These are phyloP conservation scores for Penicillium herquei DNA, from an alignment of 495 filamentous ascomycete species.

Conservation along the genomic window DNA sequence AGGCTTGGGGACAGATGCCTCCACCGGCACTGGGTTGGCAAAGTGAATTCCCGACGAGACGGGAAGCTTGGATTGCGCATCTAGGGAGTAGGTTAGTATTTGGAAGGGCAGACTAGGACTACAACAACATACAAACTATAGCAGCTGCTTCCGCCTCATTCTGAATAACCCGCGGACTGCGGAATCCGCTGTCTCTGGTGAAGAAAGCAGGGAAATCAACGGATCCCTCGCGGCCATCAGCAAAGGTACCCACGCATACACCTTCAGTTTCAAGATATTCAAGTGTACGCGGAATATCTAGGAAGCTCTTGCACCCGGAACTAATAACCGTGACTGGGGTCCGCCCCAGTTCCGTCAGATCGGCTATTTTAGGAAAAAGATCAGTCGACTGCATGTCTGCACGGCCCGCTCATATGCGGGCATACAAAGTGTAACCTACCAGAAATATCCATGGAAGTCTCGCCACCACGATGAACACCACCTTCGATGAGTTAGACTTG, in stretches of 20 bases:
- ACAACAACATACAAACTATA: conserved; percentile 64
- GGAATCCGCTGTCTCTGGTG: conserved; percentile 76
- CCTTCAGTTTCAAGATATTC: conserved; percentile 96
- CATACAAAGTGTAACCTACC: conserved; percentile 23
- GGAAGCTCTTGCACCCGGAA: conserved; percentile 91
- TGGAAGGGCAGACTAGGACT: background rate
- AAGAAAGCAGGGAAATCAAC: conserved; percentile 91
- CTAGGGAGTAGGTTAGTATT: conserved; percentile 29
- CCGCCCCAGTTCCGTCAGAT: conserved; percentile 90
- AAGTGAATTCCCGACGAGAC: conserved; percentile 76
- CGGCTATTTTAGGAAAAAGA: conserved; percentile 48
- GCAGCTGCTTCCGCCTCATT: conserved; percentile 80
- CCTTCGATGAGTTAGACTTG: conserved; percentile 45
- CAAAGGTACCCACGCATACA: conserved; percentile 82
- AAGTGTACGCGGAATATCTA: conserved; percentile 86
- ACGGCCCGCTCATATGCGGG: background rate
- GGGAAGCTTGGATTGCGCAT: conserved; percentile 61
- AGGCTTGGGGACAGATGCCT: conserved; percentile 63
- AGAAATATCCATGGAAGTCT: conserved; percentile 86
- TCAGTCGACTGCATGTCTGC: background rate
- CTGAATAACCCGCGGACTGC: conserved; percentile 70
- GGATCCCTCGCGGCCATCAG: conserved; percentile 64
- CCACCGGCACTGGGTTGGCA: conserved; percentile 80
- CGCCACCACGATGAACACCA: conserved; percentile 89
- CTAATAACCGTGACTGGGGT: conserved; percentile 86